These are phyloP conservation scores for Pleomassaria siparia DNA, from an alignment of 2,329 filamentous ascomycete species.

Conservation along the genomic window DNA sequence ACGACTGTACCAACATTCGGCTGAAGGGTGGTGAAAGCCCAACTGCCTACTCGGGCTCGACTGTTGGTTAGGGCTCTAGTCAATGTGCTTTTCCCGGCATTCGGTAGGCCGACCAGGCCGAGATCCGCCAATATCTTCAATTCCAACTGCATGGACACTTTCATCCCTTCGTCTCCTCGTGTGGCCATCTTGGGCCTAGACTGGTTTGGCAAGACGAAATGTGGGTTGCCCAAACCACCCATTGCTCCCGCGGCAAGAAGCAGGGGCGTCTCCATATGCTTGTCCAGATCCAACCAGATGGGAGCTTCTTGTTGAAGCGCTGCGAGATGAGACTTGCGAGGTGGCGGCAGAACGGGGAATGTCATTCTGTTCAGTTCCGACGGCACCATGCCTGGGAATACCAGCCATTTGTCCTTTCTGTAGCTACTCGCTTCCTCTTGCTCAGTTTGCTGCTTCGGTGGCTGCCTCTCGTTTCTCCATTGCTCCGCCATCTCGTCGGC, in stretches of 20 bases:
- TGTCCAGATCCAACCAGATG: slow-evolving; percentile 60
- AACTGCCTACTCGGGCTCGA: slow-evolving; percentile 84
- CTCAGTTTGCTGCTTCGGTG: slow-evolving; percentile 38
- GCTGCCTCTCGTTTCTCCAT: slow-evolving; percentile 1
- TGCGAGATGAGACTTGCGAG: slow-evolving; percentile 59
- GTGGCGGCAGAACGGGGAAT: slow-evolving; percentile 59
- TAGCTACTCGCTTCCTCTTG: slow-evolving; percentile 44
- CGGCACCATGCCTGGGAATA: slow-evolving; percentile 78
- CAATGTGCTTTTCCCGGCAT: slow-evolving; percentile 93
- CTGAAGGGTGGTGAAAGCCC: slow-evolving; percentile 95
- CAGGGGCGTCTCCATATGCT: slow-evolving; percentile 79
- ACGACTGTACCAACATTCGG: slow-evolving; percentile 96
- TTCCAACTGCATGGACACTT: slow-evolving; percentile 80
- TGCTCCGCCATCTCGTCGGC: slow-evolving; percentile 55
- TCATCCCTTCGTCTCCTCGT: slow-evolving; percentile 77
- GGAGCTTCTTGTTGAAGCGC: slow-evolving; percentile 72
- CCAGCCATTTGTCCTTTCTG: slow-evolving; percentile 73
- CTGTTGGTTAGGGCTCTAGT: slow-evolving; percentile 85
- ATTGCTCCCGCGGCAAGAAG: slow-evolving; percentile 84
- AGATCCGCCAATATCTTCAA: slow-evolving; percentile 94
- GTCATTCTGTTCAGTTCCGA: slow-evolving; percentile 66
- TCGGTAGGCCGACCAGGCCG: slow-evolving; percentile 89
- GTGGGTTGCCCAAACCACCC: slow-evolving; percentile 89
- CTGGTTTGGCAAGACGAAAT: slow-evolving; percentile 78
- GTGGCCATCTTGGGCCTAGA: slow-evolving; percentile 85